These are phyloP conservation scores for Arabidopsis lyrata DNA, from an alignment of 441 rosid species.

Conservation along the genomic window DNA sequence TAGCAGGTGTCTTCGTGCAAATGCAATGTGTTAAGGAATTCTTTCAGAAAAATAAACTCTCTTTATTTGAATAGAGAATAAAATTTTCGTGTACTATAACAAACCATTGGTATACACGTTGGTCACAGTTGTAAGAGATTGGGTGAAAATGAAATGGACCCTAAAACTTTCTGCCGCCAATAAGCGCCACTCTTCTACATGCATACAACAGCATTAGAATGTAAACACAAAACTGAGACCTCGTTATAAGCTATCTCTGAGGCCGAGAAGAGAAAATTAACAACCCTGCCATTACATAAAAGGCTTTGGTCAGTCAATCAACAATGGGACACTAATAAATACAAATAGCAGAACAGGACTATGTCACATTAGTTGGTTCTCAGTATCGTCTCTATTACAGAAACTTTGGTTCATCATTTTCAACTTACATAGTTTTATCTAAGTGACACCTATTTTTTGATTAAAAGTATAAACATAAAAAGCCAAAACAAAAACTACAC, in stretches of 20 bases:
- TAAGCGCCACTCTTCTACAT: slow-evolving; percentile 48
- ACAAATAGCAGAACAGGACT: slow-evolving; percentile 19
- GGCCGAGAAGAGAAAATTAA: slow-evolving; percentile 27
- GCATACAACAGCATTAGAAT: slow-evolving; percentile 34
- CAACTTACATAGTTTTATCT: slow-evolving; percentile 14
- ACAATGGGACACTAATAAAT: slow-evolving; percentile 1
- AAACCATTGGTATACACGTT: slow-evolving; percentile 37
- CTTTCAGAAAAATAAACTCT: slow-evolving; percentile 20
- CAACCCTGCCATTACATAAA: slow-evolving; percentile 47
- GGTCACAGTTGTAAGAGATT: slow-evolving; percentile 37
- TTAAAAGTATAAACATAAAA: slow-evolving; percentile 6
- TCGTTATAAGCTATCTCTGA: slow-evolving; percentile 37
- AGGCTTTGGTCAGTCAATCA: slow-evolving; percentile 32
- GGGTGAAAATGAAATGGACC: slow-evolving; percentile 36
- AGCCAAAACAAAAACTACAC: slow-evolving; percentile 17
- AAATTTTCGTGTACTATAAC: slow-evolving; percentile 29
- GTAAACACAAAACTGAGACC: slow-evolving; percentile 39
- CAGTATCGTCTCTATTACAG: neutral
- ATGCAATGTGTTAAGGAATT: slow-evolving; percentile 9
- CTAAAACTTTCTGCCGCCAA: slow-evolving; percentile 46
- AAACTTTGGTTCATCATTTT: slow-evolving; percentile 13
- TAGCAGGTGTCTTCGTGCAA: slow-evolving; percentile 2
- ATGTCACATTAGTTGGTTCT: slow-evolving; percentile 12
- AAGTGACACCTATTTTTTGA: slow-evolving; percentile 14
- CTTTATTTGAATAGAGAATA: slow-evolving; percentile 26